Base-by-base conservation (phyloP, 2,329 filamentous ascomycete species). In the Penicillium janthinellum region DNA sequence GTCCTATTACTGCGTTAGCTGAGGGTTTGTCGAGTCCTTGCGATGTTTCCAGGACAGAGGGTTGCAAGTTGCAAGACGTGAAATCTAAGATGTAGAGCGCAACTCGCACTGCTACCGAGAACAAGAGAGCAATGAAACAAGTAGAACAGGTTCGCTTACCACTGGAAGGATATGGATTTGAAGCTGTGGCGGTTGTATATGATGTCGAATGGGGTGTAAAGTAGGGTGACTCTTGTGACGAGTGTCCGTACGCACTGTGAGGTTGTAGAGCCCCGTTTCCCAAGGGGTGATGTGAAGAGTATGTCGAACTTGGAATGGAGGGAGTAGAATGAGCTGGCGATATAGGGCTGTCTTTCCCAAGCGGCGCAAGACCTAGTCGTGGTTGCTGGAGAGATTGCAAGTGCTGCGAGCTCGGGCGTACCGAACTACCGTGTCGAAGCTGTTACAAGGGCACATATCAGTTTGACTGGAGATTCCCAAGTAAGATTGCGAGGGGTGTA, bases 131-230 rank as follows among this genome's bases (percentile, higher is more conserved):
- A 31, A 14, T 17, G 15, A 12, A 4, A 20, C 34, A 41, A 15
- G 31, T 5, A 42, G 12, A n/a, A 20, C 41, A 53, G 15, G 11
- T 60, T 54, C 62, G 83, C 89, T 83, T 80, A 95, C 91, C 91
- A 82, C 90, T 90, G 74, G 92, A 91, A 65, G 91, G 88, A 78
- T 96, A 96, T 80, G 90, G 90, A 78, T 89, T 90, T 57, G 90
- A 88, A 62, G 89, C 86, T 79, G 89, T 91, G 67, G 90, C 88
- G 57, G 91, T 89, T 79, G 89, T 92, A 81, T 96, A 96, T 11
- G 91, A 86, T 75, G 88, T 91, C 64, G 90, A 86, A 73, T 95
- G 90, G 59, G 89, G 86, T 73, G 90, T 87, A 78, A 94, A 96
- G 70, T 85, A 87, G 48, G 87, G 84, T 54, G 90, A 79, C 68